Conservation (phyloP, 2,329 filamentous ascomycete species). For the Zasmidium angulare region DNA sequence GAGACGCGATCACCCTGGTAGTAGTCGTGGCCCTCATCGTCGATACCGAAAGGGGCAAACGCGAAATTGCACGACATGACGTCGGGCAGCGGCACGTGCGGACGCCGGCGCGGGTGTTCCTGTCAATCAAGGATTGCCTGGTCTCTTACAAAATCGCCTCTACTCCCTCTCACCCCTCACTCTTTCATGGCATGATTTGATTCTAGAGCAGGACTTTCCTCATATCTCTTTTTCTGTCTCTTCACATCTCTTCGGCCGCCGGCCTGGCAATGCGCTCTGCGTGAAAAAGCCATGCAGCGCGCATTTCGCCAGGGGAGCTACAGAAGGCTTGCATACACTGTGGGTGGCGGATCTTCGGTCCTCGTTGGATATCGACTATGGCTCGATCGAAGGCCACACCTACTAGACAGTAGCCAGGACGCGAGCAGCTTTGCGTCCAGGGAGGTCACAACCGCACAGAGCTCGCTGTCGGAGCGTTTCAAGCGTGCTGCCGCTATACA, state of each 20-base stretch:
- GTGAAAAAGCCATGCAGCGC: conserved; percentile 20
- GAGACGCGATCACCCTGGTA: too few species aligned
- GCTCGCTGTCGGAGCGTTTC: conserved; percentile 6
- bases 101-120: conserved; percentile 1
- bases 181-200: neutral
- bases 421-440: neutral
- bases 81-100: neutral
- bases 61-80: neutral
- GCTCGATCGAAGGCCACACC: conserved; percentile 11
- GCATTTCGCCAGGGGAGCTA: conserved; percentile 6
- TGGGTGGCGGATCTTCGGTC: conserved; percentile 17
- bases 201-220: neutral
- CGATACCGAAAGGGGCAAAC: conserved; percentile 4
- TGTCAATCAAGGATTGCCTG: conserved; percentile 7
- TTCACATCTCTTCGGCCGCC: neutral
- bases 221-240: neutral
- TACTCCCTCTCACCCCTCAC: neutral
- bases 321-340: conserved; percentile 12
- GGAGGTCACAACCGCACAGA: too few species aligned
- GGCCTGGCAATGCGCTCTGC: neutral
- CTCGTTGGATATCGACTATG: conserved; percentile 19
- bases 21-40: neutral
- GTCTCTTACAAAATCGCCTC: neutral
- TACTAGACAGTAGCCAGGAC: conserved; percentile 17
- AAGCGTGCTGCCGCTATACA: conserved; percentile 4